Evolutionary conservation across 2,329 filamentous ascomycete genomes (phyloP), one percentile per base, ranked within the genome.

Genomic region (Ophiostoma ips): DNA sequence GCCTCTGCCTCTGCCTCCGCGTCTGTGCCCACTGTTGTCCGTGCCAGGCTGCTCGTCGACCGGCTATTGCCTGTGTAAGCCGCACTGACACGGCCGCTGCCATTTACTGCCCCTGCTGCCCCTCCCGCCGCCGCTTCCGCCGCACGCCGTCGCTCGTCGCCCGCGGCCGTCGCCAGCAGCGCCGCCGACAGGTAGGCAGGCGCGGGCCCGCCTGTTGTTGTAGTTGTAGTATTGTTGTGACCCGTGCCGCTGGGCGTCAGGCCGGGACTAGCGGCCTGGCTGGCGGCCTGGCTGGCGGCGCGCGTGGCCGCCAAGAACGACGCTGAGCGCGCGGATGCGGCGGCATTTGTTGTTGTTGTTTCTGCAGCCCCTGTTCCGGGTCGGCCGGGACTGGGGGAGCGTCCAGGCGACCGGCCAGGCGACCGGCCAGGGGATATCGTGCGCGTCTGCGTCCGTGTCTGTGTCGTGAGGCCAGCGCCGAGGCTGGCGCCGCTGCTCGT

Each of bases 241-340:
- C 47, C 60, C 57, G 41, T 63, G 58, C 46, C 58, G 51, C 68
- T 71, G 24, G 66, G 70, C 52, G 63, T 73, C 11, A 52, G 15
- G 21, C 51, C 31, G 5, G 72, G 67, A 55, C 76, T 77, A 24
- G 69, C 72, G 15, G 77, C 75, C 60, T 35, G 51, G 13, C 51
- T 53, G 16, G 48, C 38, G 1, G 48, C 37, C 11, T 81, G 69
- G 50, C 77, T 80, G 18, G 79, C 81, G 2, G 77, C 79, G 24
- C 80, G 64, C 30, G 71, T 76, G 12, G 78, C 78, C 12, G 79
- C 79, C 54, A 81, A 75, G 53, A 76, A 74, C 5, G 76, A 82
- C 6, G 79, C 71, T 3, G 60, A 57, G 52, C 71, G 46, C 18
- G 33, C 73, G 11, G 43, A 10, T 15, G 16, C 9, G 19, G 34